Percentiles rank a stretch among this genome's conserved stretches.
Conservation (phyloP, 2,329 filamentous ascomycete species). For the Paecilomyces formosus region DNA sequence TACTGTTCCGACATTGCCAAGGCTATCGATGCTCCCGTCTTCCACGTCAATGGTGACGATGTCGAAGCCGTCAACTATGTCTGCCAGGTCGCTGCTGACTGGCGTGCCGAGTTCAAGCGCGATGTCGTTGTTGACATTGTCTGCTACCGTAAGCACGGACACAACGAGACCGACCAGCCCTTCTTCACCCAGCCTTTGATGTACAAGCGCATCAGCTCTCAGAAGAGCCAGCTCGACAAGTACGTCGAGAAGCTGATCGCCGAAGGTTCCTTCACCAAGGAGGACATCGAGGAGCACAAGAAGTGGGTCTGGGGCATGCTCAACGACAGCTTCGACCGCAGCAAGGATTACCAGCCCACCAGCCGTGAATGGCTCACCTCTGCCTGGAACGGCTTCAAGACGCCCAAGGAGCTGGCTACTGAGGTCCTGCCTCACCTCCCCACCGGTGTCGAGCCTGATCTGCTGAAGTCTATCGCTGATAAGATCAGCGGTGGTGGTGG, state of each 20-base stretch:
- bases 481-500: constrained; percentile 64
- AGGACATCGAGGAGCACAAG: constrained; percentile 97
- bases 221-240: constrained; percentile 78
- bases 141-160: constrained; percentile 97
- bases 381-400: constrained; percentile 99
- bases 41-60: constrained; percentile 98
- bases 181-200: constrained; percentile 99
- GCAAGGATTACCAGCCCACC: constrained; percentile 93
- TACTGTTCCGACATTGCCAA: constrained; percentile 99
- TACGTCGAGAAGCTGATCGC: constrained; percentile 87
- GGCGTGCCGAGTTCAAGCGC: constrained; percentile 97
- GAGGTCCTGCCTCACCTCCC: constrained; percentile 89
- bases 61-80: constrained; percentile 98
- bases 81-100: constrained; percentile 93
- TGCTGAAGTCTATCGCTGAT: constrained; percentile 73
- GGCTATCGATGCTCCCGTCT: constrained; percentile 94
- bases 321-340: constrained; percentile 93
- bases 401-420: constrained; percentile 89
- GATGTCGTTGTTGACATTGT: constrained; percentile 97
- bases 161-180: constrained; percentile 99
- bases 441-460: constrained; percentile 67
- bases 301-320: constrained; percentile 99
- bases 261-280: constrained; percentile 92
- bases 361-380: constrained; percentile 98
- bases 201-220: constrained; percentile 93